Conservation (phyloP, 257 asterid genomes). For the Solanum habrochaites region DNA sequence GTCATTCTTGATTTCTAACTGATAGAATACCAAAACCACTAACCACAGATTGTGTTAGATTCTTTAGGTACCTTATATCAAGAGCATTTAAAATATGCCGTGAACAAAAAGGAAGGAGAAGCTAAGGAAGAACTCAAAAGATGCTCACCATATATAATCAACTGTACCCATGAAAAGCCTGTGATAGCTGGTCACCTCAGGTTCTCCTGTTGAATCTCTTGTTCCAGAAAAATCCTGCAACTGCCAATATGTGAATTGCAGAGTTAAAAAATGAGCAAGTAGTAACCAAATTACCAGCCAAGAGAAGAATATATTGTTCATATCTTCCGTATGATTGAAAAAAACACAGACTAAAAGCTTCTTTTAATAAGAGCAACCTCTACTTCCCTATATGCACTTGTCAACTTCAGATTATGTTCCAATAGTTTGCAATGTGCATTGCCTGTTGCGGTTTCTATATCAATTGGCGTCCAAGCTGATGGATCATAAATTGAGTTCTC, state of each 20-base stretch:
- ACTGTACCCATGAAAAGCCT: conserved; percentile 79
- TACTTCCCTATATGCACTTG: conserved; percentile 65
- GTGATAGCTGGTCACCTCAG: conserved; percentile 80
- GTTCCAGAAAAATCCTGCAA: conserved; percentile 51
- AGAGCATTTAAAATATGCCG: not conserved
- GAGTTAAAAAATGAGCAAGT: not conserved
- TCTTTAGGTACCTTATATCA: not conserved
- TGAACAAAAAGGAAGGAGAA: not conserved
- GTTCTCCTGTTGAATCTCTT: conserved; percentile 82
- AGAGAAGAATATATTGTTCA: not conserved
- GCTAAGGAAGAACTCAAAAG: not conserved
- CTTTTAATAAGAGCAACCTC: conserved; percentile 34
- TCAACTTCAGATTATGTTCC: conserved; percentile 73
- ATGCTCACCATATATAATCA: conserved; percentile 87
- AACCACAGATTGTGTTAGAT: not conserved
- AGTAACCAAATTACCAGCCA: not conserved
- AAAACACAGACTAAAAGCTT: not conserved
- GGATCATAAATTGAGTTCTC: conserved; percentile 20
- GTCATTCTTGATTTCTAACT: not conserved
- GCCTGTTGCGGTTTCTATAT: conserved; percentile 73
- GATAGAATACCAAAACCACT: not conserved
- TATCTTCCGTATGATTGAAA: not conserved
- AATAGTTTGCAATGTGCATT: conserved; percentile 38
- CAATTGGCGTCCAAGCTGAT: conserved; percentile 79
- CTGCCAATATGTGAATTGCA: not conserved